A percentile compares a stretch with the other conserved stretches of the same genome.
These are phyloP conservation scores for Heliamphora pulchella DNA, from an alignment of 179 eudicot genomes.

Conservation along the genomic window DNA sequence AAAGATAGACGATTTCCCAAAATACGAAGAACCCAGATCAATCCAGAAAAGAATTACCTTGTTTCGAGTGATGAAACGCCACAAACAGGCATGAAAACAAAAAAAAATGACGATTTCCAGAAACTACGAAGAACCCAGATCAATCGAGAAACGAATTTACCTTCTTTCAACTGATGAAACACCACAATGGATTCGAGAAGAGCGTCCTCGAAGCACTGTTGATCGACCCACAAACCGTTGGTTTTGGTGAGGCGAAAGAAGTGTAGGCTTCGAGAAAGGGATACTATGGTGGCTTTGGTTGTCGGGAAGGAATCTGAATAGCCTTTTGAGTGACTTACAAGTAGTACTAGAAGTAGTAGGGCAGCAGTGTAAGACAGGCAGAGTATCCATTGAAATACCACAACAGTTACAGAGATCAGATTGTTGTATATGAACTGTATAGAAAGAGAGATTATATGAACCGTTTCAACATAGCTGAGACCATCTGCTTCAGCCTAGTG, in stretches of 20 bases:
- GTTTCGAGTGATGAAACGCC: slow-evolving; percentile 39
- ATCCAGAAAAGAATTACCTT: slow-evolving; percentile 17
- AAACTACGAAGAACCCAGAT: background rate
- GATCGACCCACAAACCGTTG: slow-evolving; percentile 20
- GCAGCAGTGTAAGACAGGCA: slow-evolving; percentile 21
- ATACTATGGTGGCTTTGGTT: background rate
- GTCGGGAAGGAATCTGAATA: slow-evolving; percentile 17
- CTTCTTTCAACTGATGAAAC: slow-evolving; percentile 40
- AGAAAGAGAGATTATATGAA: no score
- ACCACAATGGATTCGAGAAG: slow-evolving; percentile 20
- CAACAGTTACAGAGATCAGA: background rate
- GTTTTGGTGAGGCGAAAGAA: slow-evolving; percentile 9
- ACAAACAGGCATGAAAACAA: background rate
- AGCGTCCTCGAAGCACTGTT: background rate
- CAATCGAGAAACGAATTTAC: slow-evolving; percentile 10
- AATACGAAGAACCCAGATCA: background rate
- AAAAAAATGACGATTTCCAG: background rate
- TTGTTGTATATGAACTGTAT: background rate
- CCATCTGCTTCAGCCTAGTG: no score
- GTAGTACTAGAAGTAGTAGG: slow-evolving; percentile 6
- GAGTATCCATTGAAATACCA: slow-evolving; percentile 22
- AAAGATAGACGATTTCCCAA: background rate
- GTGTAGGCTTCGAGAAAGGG: slow-evolving; percentile 6
- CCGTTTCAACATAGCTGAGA: no score
- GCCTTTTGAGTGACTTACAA: slow-evolving; percentile 15